Base-by-base conservation (phyloP, 176 grass and related monocot genomes). In the Themeda triandra region DNA sequence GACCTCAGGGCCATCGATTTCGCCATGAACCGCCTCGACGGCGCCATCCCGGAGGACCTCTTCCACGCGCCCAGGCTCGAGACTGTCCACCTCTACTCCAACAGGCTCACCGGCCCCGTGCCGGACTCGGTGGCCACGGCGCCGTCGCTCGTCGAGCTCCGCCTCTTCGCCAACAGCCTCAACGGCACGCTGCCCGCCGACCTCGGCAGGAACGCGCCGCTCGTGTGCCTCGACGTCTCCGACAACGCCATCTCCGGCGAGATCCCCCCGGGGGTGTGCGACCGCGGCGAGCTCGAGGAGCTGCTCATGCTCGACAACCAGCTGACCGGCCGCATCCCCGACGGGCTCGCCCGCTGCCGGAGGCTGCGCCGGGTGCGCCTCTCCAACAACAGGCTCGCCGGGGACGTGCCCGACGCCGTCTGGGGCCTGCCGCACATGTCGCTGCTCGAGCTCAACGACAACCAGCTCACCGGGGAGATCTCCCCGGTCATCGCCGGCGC, bases 361-460 rank as follows among this genome's bases (percentile, higher is more conserved):
- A 89, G 30, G 27, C 86, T 99, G 23, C 75, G 83, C 11, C 96
- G 96, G 10, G 78, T 99, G 68, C 90, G 96, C 49, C 86, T 99
- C 8, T 73, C 72, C 24, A 82, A 73, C 28, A 99, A 99, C 71
- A 49, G 60, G 74, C 91, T 99, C 68, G 32, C 76, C 18, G 91
- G 96, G 2, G 74, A 89, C 30, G 86, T 99, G 25, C 96, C 96
- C 14, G 79, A 13, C 13, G 86, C 89, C 1, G 60, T 99, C 17
- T 99, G 96, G 96, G 96, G 96, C 63, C 86, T 99, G 70, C 96
- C 93, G 30, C 96, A 89, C 81, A 2, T 96, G 18, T 90, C 79
- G 23, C 90, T 99, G 13, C 89, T 99, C 1, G 96, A 99, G 48
- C 84, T 99, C 75, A 89, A 58, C 44, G 73, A 63, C 77, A 98